Evolutionary conservation across 768 basidiomycete species (phyloP).

Genomic region (Cystobasidium onofrii): DNA sequence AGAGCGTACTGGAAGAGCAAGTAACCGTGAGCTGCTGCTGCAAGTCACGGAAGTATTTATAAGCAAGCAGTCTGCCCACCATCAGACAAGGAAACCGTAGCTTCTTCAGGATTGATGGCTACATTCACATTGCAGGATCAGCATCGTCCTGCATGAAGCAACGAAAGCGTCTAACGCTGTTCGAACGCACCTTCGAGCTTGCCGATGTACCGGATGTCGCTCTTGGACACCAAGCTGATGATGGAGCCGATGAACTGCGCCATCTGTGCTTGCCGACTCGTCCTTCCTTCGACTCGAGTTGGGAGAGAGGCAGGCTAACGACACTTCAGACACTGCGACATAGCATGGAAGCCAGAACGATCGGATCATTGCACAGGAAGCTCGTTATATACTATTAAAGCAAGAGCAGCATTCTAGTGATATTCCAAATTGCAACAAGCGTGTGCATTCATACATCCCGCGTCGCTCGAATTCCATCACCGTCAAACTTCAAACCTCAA

Average conservation of each 20-base stretch:
- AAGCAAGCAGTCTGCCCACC: slow-evolving; percentile 33
- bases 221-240: slow-evolving; percentile 23
- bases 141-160: slow-evolving; percentile 32
- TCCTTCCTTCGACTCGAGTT: neutral
- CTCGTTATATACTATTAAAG: too few relatives aligned
- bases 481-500: too few relatives aligned
- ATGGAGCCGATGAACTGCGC: slow-evolving; percentile 24
- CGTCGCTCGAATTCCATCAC: too few relatives aligned
- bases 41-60: too few relatives aligned
- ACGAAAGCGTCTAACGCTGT: neutral
- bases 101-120: slow-evolving; percentile 40
- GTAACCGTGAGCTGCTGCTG: too few relatives aligned
- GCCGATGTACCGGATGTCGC: slow-evolving; percentile 28
- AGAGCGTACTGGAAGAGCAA: slow-evolving; percentile 36
- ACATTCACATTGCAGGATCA: slow-evolving; percentile 35
- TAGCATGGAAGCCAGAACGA: too few relatives aligned
- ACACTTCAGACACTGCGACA: too few relatives aligned
- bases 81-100: slow-evolving; percentile 40
- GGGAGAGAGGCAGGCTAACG: neutral
- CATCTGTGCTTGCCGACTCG: neutral
- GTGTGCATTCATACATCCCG: too few relatives aligned
- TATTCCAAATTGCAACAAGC: too few relatives aligned
- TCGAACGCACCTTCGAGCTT: slow-evolving; percentile 9
- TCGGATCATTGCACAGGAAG: too few relatives aligned
- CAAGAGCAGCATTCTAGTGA: too few relatives aligned